Percentiles rank a stretch among this genome's conserved stretches.
Conservation (phyloP, 2,329 filamentous ascomycete genomes). For the Ophiocordyceps robertsii region DNA sequence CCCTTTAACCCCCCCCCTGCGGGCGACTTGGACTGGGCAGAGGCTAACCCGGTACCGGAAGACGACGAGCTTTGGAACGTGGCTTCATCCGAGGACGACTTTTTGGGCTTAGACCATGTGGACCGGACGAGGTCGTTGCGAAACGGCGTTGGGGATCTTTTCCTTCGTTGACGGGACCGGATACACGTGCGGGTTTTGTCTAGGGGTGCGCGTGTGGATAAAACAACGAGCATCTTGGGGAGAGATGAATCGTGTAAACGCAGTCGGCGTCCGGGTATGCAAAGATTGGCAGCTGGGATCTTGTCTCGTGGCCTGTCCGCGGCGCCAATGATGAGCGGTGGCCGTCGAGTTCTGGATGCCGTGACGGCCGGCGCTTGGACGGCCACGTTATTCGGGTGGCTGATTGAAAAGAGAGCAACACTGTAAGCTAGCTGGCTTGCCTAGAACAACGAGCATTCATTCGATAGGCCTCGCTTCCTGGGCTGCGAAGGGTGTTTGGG, state of each 20-base stretch:
- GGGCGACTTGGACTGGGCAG: neutral
- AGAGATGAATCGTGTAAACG: neutral
- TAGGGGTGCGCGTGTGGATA: neutral
- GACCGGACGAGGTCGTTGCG: conserved; percentile 45
- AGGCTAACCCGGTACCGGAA: conserved; percentile 13
- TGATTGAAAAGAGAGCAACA: too few species aligned
- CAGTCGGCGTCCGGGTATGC: conserved; percentile 1
- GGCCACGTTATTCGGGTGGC: too few species aligned
- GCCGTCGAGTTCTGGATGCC: too few species aligned
- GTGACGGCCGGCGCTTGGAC: too few species aligned
- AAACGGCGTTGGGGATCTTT: conserved; percentile 50
- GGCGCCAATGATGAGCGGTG: too few species aligned
- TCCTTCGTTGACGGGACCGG: conserved; percentile 27
- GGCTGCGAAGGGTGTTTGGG: too few species aligned
- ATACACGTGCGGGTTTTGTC: neutral
- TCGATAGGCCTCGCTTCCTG: too few species aligned
- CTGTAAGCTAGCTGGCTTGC: too few species aligned
- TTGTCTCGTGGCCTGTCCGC: neutral
- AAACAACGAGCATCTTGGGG: neutral
- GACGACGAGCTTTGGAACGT: conserved; percentile 46
- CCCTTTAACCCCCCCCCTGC: neutral
- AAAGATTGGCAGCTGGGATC: neutral
- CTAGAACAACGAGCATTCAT: too few species aligned
- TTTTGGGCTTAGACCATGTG: conserved; percentile 51
- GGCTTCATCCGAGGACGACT: conserved; percentile 41